Base-by-base conservation (phyloP, 129 eudicot species). In the Silybum marianum region DNA sequence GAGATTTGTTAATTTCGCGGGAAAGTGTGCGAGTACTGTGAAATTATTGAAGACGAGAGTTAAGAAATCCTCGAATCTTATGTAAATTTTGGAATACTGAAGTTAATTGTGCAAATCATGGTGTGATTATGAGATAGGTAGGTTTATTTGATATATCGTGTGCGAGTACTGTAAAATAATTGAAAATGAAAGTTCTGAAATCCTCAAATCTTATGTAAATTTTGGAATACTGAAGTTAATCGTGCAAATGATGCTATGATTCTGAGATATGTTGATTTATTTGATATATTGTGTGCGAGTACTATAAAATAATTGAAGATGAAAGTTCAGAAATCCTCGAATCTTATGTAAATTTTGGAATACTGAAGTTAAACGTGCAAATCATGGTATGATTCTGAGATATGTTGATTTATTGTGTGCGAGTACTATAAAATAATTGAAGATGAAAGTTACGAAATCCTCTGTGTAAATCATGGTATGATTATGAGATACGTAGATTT, bases 91-190 rank as follows among this genome's bases (percentile, higher is more conserved):
- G 63, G 22, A 54, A 54, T 54, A 18, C 9, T 54, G 63, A 18
- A 54, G 63, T 54, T 54, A 18, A 54, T 40, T 14, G 67, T 30
- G 69, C 9, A 69, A 73, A n/a, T 76, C 25, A 18, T 36, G 22
- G 66, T 21, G 54, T 54, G 82, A 71, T 77, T 18, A 16, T 77
- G 73, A 28, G 80, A 46, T 46, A 46, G 6, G 58, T 80, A 54
- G 22, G 1, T n/a, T 36, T 70, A 19, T 12, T n/a, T 19, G 24
- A 32, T 80, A 26, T 23, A 51, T 16, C 18, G n/a, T 71, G 30
- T 28, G 30, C 30, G 1, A 28, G 1, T 14, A 16, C 22, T 1
- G 7, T 54, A 54, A 18, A 54, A 54, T 13, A 54, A 16, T 14
- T 16, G 63, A 54, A 18, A 22, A 54, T 54, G 21, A 18, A 16